Percentiles rank a stretch among this genome's conserved stretches.
Evolutionary conservation across 306 rosid genomes (phyloP).

Genomic region (Urtica urens): DNA sequence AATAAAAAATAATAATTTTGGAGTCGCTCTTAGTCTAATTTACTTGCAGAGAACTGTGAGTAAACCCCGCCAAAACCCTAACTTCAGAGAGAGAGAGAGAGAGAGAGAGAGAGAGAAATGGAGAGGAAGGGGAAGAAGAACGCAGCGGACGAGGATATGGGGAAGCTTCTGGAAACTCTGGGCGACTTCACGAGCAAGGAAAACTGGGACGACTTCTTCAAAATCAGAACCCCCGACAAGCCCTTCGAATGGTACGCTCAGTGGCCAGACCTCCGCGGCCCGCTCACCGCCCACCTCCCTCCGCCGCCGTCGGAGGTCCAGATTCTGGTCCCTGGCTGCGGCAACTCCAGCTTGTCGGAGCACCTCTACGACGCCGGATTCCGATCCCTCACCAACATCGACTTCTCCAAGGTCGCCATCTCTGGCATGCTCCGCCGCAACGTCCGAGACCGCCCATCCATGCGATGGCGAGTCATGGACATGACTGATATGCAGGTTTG

Average conservation of each 20-base stretch:
- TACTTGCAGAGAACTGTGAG: too few species aligned
- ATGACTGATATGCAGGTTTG: slow-evolving; percentile 76
- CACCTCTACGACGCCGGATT: slow-evolving; percentile 76
- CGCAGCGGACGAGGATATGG: slow-evolving; percentile 12
- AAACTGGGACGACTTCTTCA: slow-evolving; percentile 94
- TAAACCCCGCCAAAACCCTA: too few species aligned
- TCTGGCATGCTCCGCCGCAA: slow-evolving; percentile 89
- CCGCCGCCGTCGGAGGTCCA: slow-evolving; percentile 2
- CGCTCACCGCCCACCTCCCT: slow-evolving; percentile 45
- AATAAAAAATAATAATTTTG: too few species aligned
- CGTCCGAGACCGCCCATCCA: slow-evolving; percentile 60
- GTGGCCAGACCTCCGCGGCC: slow-evolving; percentile 50
- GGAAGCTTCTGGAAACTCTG: slow-evolving; percentile 52
- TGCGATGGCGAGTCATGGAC: slow-evolving; percentile 99
- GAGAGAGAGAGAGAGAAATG: too few species aligned
- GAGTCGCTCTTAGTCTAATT: too few species aligned
- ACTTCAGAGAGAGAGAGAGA: too few species aligned
- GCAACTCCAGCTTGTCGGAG: slow-evolving; percentile 82
- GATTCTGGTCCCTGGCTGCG: slow-evolving; percentile 78
- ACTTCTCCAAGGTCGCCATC: slow-evolving; percentile 83
- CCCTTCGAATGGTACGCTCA: slow-evolving; percentile 95
- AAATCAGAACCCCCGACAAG: slow-evolving; percentile 46
- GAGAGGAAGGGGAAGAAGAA: slow-evolving; percentile 33
- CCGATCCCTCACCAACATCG: slow-evolving; percentile 51
- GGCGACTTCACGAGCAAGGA: slow-evolving; percentile 89